Percentiles rank a stretch among this genome's conserved stretches.
Evolutionary conservation across 768 basidiomycete genomes (phyloP).

Genomic region (Myochromella boudieri): DNA sequence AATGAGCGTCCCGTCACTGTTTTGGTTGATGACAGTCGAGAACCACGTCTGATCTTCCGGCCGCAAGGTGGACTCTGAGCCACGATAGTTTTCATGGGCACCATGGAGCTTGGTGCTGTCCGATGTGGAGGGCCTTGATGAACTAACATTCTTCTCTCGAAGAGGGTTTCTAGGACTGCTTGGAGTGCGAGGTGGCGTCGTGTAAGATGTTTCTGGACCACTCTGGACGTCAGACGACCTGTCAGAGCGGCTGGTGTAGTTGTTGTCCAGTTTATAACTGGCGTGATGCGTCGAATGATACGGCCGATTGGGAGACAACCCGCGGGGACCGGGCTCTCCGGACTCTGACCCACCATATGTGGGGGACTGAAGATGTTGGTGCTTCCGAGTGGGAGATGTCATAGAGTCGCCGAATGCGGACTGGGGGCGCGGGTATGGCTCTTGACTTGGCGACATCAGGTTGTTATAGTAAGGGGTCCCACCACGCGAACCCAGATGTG

Average conservation of each 20-base stretch:
- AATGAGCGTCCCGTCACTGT: constrained; percentile 25
- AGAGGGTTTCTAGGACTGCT: constrained; percentile 50
- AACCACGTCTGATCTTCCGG: constrained; percentile 30
- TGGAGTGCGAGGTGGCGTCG: constrained; percentile 63
- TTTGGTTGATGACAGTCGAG: constrained; percentile 18
- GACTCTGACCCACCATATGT: constrained; percentile 34
- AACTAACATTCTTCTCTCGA: constrained; percentile 28
- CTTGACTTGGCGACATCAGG: constrained; percentile 46
- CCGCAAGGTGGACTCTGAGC: constrained; percentile 29
- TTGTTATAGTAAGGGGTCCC: constrained; percentile 17
- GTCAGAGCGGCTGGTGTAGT: constrained; percentile 32
- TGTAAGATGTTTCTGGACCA: constrained; percentile 41
- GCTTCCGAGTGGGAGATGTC: constrained; percentile 36
- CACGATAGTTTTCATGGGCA: constrained; percentile 15
- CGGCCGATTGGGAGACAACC: constrained; percentile 35
- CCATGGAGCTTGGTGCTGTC: constrained; percentile 22
- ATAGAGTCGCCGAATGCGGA: constrained; percentile 58
- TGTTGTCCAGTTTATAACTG: constrained; percentile 30
- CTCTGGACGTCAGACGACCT: constrained; percentile 35
- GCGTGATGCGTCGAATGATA: constrained; percentile 28
- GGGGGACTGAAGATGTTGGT: constrained; percentile 36
- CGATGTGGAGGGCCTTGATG: constrained; percentile 24
- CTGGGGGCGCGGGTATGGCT: constrained; percentile 62
- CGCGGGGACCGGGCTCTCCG: constrained; percentile 37
- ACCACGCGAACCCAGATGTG: constrained; percentile 25